A percentile compares a stretch with the other conserved stretches of the same genome.
Evolutionary conservation across 1,139 yeast species (phyloP).

Genomic region (Kluyveromyces marxianus): DNA sequence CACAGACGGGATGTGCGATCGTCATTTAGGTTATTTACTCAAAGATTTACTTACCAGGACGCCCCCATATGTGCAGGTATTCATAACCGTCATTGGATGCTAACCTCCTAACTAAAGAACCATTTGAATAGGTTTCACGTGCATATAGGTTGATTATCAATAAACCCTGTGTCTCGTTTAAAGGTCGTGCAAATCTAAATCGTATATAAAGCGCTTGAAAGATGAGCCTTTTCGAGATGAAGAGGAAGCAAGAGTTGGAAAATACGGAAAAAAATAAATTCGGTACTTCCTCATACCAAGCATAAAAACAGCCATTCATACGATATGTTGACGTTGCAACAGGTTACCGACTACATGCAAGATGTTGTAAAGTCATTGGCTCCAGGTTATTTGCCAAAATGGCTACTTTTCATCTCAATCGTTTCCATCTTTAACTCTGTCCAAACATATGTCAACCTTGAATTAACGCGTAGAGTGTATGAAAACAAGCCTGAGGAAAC

Average conservation of each 20-base stretch:
- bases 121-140: not conserved
- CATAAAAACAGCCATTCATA: not conserved
- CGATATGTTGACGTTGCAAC: conserved; percentile 19
- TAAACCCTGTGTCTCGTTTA: not conserved
- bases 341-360: conserved; percentile 20
- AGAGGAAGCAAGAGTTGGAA: too few relatives aligned
- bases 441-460: conserved; percentile 76
- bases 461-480: conserved; percentile 73
- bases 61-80: too few relatives aligned
- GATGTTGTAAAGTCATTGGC: conserved; percentile 17
- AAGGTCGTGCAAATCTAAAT: not conserved
- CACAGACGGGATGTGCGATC: too few relatives aligned
- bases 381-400: conserved; percentile 49
- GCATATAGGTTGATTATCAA: not conserved
- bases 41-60: too few relatives aligned
- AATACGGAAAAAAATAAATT: too few relatives aligned
- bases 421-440: conserved; percentile 86
- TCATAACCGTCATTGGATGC: too few relatives aligned
- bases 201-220: not conserved
- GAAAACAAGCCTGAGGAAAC: conserved; percentile 57
- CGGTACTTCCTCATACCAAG: too few relatives aligned
- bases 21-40: too few relatives aligned
- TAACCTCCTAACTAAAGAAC: not conserved
- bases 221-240: too few relatives aligned
- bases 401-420: conserved; percentile 71